Evolutionary conservation across 208 protist genomes (phyloP).

Genomic region (Acanthamoeba lenticulata): DNA sequence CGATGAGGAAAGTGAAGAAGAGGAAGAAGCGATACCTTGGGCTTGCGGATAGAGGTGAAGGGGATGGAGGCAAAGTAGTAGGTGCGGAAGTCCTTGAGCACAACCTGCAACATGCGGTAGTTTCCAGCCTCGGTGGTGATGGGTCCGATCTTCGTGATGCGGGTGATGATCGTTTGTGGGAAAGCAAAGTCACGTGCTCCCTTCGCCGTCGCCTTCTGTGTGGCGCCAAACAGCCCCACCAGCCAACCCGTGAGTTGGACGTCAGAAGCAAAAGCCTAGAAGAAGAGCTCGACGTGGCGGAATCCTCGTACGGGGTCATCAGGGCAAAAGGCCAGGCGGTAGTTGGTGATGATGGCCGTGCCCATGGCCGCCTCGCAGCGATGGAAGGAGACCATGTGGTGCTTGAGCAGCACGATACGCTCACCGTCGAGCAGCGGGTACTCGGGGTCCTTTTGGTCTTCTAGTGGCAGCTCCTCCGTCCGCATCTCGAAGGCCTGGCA

Average conservation of each 20-base stretch:
- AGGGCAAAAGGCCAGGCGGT: constrained; percentile 48
- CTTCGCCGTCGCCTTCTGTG: not conserved
- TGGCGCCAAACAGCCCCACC: not conserved
- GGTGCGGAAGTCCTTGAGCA: constrained; percentile 54
- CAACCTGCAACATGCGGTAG: not conserved
- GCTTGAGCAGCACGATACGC: not conserved
- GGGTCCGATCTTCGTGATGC: not conserved
- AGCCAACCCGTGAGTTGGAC: no score
- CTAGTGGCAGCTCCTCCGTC: not conserved
- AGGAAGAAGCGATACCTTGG: constrained; percentile 60
- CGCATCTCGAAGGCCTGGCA: not conserved
- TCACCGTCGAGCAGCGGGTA: not conserved
- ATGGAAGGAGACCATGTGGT: constrained; percentile 49
- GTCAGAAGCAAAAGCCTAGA: no score
- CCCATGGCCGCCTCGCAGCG: constrained; percentile 1
- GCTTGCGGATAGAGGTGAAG: constrained; percentile 48
- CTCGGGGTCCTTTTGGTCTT: constrained; percentile 34
- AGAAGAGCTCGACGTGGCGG: no score
- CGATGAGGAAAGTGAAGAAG: no score
- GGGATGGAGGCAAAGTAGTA: constrained; percentile 52
- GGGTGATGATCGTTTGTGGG: not conserved
- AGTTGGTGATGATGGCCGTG: constrained; percentile 37
- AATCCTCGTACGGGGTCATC: not conserved
- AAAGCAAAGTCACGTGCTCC: not conserved
- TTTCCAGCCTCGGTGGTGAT: constrained; percentile 46